phyloP scores from a whole-genome alignment of 2,329 filamentous ascomycete species.

The Aspergillus thermomutatus region DNA sequence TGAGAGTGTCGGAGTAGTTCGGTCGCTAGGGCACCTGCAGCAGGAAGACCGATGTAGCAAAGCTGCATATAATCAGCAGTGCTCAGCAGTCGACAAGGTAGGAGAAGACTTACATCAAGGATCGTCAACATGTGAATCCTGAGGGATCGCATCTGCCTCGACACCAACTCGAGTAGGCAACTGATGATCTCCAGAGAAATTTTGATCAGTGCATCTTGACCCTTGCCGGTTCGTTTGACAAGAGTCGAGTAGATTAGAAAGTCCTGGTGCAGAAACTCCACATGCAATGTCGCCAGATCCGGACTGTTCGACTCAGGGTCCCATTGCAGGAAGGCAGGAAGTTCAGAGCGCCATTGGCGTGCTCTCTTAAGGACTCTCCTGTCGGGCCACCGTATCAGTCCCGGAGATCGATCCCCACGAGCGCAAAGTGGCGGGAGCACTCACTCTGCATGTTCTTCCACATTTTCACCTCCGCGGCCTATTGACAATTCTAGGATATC shows the following conservation, averaged over 20 bases:
- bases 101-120: conserved; percentile 3
- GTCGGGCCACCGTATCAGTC: neutral
- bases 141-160: conserved; percentile 1
- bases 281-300: conserved; percentile 2
- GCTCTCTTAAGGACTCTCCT: neutral
- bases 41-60: conserved; percentile 22
- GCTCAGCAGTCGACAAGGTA: neutral
- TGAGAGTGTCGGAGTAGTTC: conserved; percentile 21
- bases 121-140: neutral
- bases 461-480: neutral
- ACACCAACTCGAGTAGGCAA: neutral
- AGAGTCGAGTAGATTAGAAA: conserved; percentile 18
- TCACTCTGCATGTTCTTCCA: conserved; percentile 5
- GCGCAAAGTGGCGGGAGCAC: neutral
- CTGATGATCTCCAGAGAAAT: conserved; percentile 4
- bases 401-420: neutral
- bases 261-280: conserved; percentile 19
- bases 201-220: neutral
- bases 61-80: conserved; percentile 8
- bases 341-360: neutral
- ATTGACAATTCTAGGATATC: conserved; percentile 20
- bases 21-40: conserved; percentile 17
- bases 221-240: conserved; percentile 10
- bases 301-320: neutral
- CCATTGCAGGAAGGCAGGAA: conserved; percentile 8